Evolutionary conservation across 2,329 filamentous ascomycete species (phyloP).

Genomic region (Sporothrix humicola): DNA sequence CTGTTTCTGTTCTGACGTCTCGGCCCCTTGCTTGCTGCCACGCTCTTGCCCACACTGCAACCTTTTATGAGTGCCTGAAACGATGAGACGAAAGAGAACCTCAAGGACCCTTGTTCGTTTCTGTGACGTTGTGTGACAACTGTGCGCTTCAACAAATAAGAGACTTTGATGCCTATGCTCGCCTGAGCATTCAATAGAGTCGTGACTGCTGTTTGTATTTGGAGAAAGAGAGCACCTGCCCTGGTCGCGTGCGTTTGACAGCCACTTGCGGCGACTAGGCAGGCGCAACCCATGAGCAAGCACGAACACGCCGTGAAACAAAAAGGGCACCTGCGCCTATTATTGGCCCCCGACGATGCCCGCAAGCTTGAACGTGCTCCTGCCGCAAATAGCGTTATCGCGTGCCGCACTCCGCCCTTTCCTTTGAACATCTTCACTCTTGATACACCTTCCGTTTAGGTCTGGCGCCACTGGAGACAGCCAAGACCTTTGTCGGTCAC

Average conservation of each 20-base stretch:
- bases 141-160: not conserved
- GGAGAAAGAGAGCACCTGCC: not conserved
- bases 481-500: not conserved
- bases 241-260: conserved; percentile 6
- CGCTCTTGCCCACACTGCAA: not conserved
- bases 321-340: not conserved
- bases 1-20: not conserved
- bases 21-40: not conserved
- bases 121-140: conserved; percentile 1
- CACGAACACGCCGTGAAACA: conserved; percentile 1
- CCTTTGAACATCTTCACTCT: not conserved
- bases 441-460: conserved; percentile 21
- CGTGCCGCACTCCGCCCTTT: not conserved
- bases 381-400: conserved; percentile 25
- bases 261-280: not conserved
- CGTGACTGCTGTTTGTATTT: not conserved
- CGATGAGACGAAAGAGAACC: conserved; percentile 1
- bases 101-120: not conserved
- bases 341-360: not conserved
- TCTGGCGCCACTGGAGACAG: conserved; percentile 9
- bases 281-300: not conserved
- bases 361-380: conserved; percentile 5
- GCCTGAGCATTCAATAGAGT: not conserved
- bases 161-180: not conserved
- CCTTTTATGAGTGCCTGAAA: not conserved